These are phyloP conservation scores for Pseudogymnoascus sp. DNA, from an alignment of 2,329 filamentous ascomycete genomes.

Conservation along the genomic window DNA sequence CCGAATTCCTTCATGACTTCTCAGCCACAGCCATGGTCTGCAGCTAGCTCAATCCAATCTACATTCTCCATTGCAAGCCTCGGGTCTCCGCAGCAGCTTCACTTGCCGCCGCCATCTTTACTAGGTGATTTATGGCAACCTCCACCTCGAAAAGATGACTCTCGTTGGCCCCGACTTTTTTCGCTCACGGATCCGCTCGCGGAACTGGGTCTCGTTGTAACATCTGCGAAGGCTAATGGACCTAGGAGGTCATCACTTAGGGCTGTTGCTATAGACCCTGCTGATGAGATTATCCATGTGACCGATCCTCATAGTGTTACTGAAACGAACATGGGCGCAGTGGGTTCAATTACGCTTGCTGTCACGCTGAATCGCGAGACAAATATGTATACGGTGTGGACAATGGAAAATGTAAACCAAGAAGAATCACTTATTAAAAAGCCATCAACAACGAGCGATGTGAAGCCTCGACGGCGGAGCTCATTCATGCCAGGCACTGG, in stretches of 20 bases:
- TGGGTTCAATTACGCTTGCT: slow-evolving; percentile 56
- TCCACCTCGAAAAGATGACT: slow-evolving; percentile 45
- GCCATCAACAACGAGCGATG: slow-evolving; percentile 35
- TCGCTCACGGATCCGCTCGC: slow-evolving; percentile 78
- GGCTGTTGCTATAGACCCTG: slow-evolving; percentile 57
- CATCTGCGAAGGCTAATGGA: slow-evolving; percentile 33
- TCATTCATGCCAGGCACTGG: slow-evolving; percentile 66
- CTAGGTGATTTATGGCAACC: slow-evolving; percentile 53
- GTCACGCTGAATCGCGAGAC: slow-evolving; percentile 74
- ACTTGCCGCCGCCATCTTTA: slow-evolving; percentile 45
- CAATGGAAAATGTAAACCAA: slow-evolving; percentile 66
- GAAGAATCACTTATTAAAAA: slow-evolving; percentile 38
- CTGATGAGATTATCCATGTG: slow-evolving; percentile 79
- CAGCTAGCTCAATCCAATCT: slow-evolving; percentile 41
- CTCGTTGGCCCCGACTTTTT: slow-evolving; percentile 68
- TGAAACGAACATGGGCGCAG: slow-evolving; percentile 46
- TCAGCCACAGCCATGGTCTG: slow-evolving; percentile 49
- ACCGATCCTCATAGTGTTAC: slow-evolving; percentile 41
- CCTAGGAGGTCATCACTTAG: slow-evolving; percentile 38
- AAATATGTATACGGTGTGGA: slow-evolving; percentile 78
- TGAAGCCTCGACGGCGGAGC: slow-evolving; percentile 32
- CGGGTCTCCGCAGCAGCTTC: slow-evolving; percentile 48
- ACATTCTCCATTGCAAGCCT: slow-evolving; percentile 51
- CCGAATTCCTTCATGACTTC: slow-evolving; percentile 78
- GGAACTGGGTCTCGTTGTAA: slow-evolving; percentile 75